Evolutionary conservation across 2,329 filamentous ascomycete genomes (phyloP), one percentile per base, ranked within the genome.

Genomic region (Penicillium sp.): DNA sequence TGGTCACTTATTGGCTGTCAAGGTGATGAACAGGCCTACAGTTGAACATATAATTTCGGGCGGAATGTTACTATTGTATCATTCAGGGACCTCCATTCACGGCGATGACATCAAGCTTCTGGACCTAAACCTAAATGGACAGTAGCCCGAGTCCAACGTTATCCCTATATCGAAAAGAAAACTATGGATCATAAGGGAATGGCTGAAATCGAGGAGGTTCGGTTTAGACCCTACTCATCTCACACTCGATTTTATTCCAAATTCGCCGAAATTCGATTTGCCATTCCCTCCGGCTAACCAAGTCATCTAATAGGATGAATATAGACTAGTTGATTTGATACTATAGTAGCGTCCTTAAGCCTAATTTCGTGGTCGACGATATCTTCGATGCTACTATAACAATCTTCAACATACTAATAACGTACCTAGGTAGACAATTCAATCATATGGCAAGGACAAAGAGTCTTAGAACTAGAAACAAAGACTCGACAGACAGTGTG

Each of bases 51-150:
- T 0, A 69, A 1, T 77, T 77, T 47, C 75, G 81, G 1, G 84
- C 81, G 0, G 82, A 82, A 0, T 86, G 81, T 82, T 79, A 84
- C 59, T 85, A 84, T 54, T 76, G 81, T 2, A 77, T 86, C 1
- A 59, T 85, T 13, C 67, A 69, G 73, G 77, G 26, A 82, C 83
- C 0, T 67, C 34, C 8, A 45, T 45, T 11, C 27, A 45, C 8
- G 43, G 43, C 20, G 36, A 45, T 27, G 48, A 47, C n/a, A 42
- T 55, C 26, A 35, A 52, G 36, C n/a, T 41, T 55, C 14, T 51
- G 53, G 9, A 57, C 27, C 10, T 51, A 35, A 13, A 66, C 69
- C 34, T 66, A 48, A 3, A 67, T 50, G 3, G 65, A 64, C 23
- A 58, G 60, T 2, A 67, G 54, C 43, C 3, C 38, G 36, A 10